Evolutionary conservation across 495 filamentous ascomycete genomes (phyloP), one percentile per base, ranked within the genome.

Genomic region (Aspergillus bertholletiae): DNA sequence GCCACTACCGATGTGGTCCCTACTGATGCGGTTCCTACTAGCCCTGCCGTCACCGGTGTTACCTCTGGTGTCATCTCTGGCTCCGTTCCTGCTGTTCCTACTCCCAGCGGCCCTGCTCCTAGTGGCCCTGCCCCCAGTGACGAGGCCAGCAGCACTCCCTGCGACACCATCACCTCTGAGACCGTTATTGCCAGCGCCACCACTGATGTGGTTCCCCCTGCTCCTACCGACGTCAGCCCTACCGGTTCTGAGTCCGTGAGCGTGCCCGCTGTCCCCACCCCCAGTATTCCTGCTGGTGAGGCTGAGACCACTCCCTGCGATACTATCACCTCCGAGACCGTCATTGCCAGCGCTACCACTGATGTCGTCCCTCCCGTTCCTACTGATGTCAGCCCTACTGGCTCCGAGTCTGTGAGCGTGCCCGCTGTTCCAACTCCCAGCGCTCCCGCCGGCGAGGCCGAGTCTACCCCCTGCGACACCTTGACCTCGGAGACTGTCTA

Each of bases 401-500:
- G 45, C 23, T 20, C 24, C 26, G 15, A 24, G 44, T 46, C 44
- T 27, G 45, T 32, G 1, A 43, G 39, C 18, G 7, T 43, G 1
- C 39, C 39, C 7, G 39, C 39, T 43, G 17, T 43, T 18, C 39
- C 39, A 9, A 43, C 39, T 12, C 4, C 37, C 37, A 40, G 37
- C 37, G 37, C 15, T 13, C 37, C 37, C 18, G 37, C 37, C 26
- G 46, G 48, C 37, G 49, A 39, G 17, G 49, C 51, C 32, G 24
- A 32, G 11, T 55, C 17, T n/a, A 60, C 58, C 13, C 46, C 67
- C 26, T 62, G 60, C 21, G 60, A 61, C 17, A 64, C 62, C 18
- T 47, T 56, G 37, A 59, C 58, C 26, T 58, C 51, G 8, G 49
- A 48, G 21, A 50, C 56, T 21, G 51, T 59, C 2, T 39, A 47